Conservation (phyloP, 495 filamentous ascomycete genomes). For the Acidomyces sp. region DNA sequence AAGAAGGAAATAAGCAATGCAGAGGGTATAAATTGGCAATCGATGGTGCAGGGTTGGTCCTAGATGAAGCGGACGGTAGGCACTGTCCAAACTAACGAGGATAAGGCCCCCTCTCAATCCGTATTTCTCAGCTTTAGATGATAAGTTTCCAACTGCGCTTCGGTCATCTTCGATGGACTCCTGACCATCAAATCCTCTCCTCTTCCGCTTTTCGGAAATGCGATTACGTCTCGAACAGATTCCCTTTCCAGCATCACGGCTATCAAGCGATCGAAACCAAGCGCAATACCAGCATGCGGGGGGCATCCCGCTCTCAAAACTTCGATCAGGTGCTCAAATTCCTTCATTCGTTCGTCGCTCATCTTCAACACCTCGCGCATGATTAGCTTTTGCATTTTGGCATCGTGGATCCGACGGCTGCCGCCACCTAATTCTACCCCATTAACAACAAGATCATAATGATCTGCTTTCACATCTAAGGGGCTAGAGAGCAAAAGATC, state of each 20-base stretch:
- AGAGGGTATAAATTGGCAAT: too few relatives aligned
- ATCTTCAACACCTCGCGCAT: slow-evolving; percentile 68
- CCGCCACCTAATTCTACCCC: slow-evolving; percentile 90
- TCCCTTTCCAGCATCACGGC: slow-evolving; percentile 64
- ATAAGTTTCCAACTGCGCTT: slow-evolving; percentile 56
- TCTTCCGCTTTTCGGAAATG: slow-evolving; percentile 84
- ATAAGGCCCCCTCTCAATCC: slow-evolving; percentile 34
- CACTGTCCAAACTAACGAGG: slow-evolving; percentile 69
- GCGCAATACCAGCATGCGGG: slow-evolving; percentile 86
- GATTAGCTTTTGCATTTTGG: slow-evolving; percentile 70
- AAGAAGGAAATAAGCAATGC: too few relatives aligned
- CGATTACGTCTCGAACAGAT: slow-evolving; percentile 80
- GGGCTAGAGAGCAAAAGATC: slow-evolving; percentile 62
- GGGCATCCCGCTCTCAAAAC: slow-evolving; percentile 81
- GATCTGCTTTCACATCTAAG: slow-evolving; percentile 57
- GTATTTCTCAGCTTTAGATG: slow-evolving; percentile 38
- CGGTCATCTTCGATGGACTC: slow-evolving; percentile 52
- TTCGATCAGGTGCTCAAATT: slow-evolving; percentile 74
- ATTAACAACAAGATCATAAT: slow-evolving; percentile 93
- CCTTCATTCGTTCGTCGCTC: slow-evolving; percentile 43
- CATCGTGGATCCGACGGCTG: slow-evolving; percentile 81
- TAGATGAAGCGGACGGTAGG: slow-evolving; percentile 70
- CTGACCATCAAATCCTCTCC: slow-evolving; percentile 72
- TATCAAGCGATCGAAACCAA: slow-evolving; percentile 85
- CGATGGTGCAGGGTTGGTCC: slow-evolving; percentile 71